Evolutionary conservation across 2,329 filamentous ascomycete genomes (phyloP).

Genomic region (Lasiodiplodia citricola): DNA sequence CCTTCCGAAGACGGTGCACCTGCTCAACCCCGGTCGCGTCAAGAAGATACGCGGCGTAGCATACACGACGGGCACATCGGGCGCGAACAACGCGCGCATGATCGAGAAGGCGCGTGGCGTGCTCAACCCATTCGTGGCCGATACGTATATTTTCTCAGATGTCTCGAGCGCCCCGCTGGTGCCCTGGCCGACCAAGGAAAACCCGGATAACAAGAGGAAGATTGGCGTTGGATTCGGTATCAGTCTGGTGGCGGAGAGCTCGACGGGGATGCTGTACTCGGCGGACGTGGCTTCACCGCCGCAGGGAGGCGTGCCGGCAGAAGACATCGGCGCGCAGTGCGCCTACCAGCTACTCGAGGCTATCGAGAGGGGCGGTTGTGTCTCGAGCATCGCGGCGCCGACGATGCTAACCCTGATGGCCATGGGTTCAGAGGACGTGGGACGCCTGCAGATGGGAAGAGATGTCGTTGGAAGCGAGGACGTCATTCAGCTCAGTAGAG

Average conservation of each 20-base stretch:
- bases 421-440: conserved; percentile 97
- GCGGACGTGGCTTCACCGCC: conserved; percentile 80
- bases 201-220: conserved; percentile 57
- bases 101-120: conserved; percentile 88
- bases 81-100: conserved; percentile 92
- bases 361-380: conserved; percentile 82
- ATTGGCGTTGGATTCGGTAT: conserved; percentile 91
- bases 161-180: conserved; percentile 65
- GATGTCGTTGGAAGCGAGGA: conserved; percentile 83
- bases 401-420: conserved; percentile 90
- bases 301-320: conserved; percentile 80
- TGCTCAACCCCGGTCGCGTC: conserved; percentile 82
- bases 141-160: conserved; percentile 86
- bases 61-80: conserved; percentile 89
- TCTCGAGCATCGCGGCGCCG: conserved; percentile 70
- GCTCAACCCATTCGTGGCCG: conserved; percentile 81
- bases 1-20: conserved; percentile 89
- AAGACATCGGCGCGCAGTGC: conserved; percentile 87
- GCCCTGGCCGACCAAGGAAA: conserved; percentile 72
- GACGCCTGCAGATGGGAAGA: conserved; percentile 78
- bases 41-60: conserved; percentile 91
- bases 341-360: conserved; percentile 88
- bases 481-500: conserved; percentile 78
- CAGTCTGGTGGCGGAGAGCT: conserved; percentile 91
- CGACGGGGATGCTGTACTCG: conserved; percentile 82